A percentile compares a stretch with the other conserved stretches of the same genome.
These are phyloP conservation scores for Neofusicoccum kwambonambiense DNA, from an alignment of 2,329 filamentous ascomycete species.

Conservation along the genomic window DNA sequence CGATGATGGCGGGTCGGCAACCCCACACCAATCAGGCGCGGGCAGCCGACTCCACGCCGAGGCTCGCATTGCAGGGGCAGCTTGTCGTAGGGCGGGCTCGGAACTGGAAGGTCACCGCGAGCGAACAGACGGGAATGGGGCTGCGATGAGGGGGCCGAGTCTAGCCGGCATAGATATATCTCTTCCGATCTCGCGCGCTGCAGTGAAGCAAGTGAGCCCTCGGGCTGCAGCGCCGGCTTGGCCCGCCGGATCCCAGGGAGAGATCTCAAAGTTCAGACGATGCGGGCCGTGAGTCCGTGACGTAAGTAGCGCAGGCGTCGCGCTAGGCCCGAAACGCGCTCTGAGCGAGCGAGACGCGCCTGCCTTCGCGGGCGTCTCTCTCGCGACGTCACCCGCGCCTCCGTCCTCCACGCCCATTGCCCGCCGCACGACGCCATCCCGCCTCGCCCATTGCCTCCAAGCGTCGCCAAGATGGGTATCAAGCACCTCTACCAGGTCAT, in stretches of 20 bases:
- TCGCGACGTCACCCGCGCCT: slow-evolving; percentile 11
- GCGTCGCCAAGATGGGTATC: slow-evolving; percentile 34
- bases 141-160: not conserved
- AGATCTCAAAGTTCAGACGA: not conserved
- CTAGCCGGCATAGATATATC: not conserved
- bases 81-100: slow-evolving; percentile 1
- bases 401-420: slow-evolving; percentile 9
- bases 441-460: not conserved
- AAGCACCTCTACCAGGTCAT: slow-evolving; percentile 50
- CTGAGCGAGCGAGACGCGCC: slow-evolving; percentile 11
- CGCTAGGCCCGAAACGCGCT: slow-evolving; percentile 15
- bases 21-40: slow-evolving; percentile 18
- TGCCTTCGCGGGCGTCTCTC: slow-evolving; percentile 1
- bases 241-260: not conserved
- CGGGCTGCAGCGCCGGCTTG: not conserved
- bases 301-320: not conserved
- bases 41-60: slow-evolving; percentile 16
- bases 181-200: not conserved
- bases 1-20: slow-evolving; percentile 16
- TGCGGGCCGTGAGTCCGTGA: not conserved
- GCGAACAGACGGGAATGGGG: not conserved
- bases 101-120: not conserved
- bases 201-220: not conserved
- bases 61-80: slow-evolving; percentile 6
- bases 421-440: not conserved